Evolutionary conservation across 768 basidiomycete genomes (phyloP).

Genomic region (Rickenella mellea): DNA sequence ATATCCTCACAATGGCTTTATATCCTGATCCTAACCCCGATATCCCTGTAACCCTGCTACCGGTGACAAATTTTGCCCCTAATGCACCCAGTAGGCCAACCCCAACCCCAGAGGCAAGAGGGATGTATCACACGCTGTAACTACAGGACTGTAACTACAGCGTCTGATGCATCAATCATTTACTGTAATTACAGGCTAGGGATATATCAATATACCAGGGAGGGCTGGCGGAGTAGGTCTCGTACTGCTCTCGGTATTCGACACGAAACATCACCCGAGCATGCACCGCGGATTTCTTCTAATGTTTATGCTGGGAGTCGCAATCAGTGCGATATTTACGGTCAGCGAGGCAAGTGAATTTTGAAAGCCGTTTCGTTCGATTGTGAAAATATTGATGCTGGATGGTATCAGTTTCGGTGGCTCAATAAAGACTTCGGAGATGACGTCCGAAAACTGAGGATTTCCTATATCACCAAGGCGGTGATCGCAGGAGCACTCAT

Average conservation of each 20-base stretch:
- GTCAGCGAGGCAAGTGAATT: constrained; percentile 53
- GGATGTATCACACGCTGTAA: too few species aligned
- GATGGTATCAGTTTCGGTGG: constrained; percentile 47
- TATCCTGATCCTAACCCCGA: too few species aligned
- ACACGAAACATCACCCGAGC: constrained; percentile 43
- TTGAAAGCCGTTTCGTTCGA: background rate
- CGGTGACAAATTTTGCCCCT: too few species aligned
- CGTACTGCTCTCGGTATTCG: constrained; percentile 62
- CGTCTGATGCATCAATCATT: too few species aligned
- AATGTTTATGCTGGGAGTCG: constrained; percentile 66
- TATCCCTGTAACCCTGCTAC: too few species aligned
- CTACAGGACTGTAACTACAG: too few species aligned
- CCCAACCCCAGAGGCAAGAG: too few species aligned
- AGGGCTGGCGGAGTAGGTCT: constrained; percentile 49
- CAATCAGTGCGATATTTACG: constrained; percentile 65
- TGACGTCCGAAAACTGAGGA: constrained; percentile 33
- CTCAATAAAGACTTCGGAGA: constrained; percentile 42
- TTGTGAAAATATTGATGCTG: background rate
- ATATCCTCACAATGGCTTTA: too few species aligned
- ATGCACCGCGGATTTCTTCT: constrained; percentile 56
- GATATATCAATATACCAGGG: too few species aligned
- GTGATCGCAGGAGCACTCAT: constrained; percentile 51
- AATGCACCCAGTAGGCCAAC: too few species aligned
- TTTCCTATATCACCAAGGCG: constrained; percentile 54
- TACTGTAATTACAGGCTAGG: too few species aligned